These are phyloP conservation scores for Beauveria sp. DNA, from an alignment of 2,329 filamentous ascomycete species.

Conservation along the genomic window DNA sequence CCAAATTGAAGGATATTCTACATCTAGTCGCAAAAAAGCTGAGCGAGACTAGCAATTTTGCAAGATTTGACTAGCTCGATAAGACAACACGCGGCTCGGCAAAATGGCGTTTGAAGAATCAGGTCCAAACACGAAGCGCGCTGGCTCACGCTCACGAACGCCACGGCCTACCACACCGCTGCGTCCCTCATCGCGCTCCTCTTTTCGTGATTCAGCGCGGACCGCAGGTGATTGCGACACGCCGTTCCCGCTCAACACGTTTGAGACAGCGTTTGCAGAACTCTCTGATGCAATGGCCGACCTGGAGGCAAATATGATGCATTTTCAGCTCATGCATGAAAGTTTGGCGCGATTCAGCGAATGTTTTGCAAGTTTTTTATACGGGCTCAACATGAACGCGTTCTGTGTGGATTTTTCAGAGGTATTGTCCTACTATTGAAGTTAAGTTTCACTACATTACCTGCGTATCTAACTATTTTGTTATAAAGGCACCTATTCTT, in stretches of 20 bases:
- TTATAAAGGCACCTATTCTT: conserved; percentile 61
- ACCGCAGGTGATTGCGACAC: conserved; percentile 42
- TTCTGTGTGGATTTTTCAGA: conserved; percentile 98
- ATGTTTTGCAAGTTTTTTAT: conserved; percentile 91
- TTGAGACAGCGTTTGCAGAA: conserved; percentile 90
- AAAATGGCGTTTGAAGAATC: conserved; percentile 22
- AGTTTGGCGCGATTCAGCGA: conserved; percentile 88
- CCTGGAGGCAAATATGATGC: conserved; percentile 94
- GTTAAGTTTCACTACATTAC: neutral
- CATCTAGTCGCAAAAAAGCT: too few species aligned
- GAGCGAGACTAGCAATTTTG: too few species aligned
- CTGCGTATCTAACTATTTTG: neutral
- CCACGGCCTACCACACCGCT: conserved; percentile 88
- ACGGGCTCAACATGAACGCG: conserved; percentile 97
- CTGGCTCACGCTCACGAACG: conserved; percentile 53
- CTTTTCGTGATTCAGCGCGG: conserved; percentile 69
- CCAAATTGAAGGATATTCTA: too few species aligned
- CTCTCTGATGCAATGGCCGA: conserved; percentile 91
- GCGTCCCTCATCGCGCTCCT: conserved; percentile 81
- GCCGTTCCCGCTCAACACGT: conserved; percentile 65
- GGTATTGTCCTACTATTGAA: conserved; percentile 40
- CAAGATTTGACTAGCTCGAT: neutral
- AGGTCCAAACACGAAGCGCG: conserved; percentile 30
- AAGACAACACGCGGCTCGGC: neutral
- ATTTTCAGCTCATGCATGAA: conserved; percentile 95